These are phyloP conservation scores for Mrakia blollopis DNA, from an alignment of 768 basidiomycete species.

Conservation along the genomic window DNA sequence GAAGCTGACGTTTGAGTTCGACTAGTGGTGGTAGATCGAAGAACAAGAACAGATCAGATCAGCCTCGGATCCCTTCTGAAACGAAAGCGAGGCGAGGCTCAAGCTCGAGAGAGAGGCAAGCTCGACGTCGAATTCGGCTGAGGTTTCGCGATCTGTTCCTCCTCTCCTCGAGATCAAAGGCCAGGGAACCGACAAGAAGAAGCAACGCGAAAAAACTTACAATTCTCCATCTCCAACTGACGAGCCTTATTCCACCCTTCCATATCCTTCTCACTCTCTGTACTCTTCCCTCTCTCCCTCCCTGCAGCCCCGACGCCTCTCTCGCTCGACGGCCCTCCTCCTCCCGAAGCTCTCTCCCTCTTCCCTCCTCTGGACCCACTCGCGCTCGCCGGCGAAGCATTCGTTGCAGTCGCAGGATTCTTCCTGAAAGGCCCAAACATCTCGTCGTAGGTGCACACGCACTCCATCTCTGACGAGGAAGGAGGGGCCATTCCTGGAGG, in stretches of 20 bases:
- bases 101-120: too few relatives aligned
- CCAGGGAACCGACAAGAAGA: background rate
- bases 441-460: slow-evolving; percentile 29
- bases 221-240: slow-evolving; percentile 19
- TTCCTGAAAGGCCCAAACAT: slow-evolving; percentile 29
- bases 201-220: slow-evolving; percentile 5
- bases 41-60: background rate
- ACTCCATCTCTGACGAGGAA: background rate
- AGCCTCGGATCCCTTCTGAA: background rate
- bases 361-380: background rate
- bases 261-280: background rate
- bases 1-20: slow-evolving; percentile 16
- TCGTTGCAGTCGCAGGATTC: background rate
- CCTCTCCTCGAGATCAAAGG: background rate
- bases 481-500: slow-evolving; percentile 22
- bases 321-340: background rate
- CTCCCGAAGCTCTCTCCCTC: background rate
- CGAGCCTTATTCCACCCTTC: slow-evolving; percentile 2
- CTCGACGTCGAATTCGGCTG: too few relatives aligned
- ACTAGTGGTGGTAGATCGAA: background rate
- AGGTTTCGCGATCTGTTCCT: background rate
- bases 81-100: background rate
- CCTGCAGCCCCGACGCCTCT: background rate
- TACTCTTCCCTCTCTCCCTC: background rate
- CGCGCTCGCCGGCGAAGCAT: background rate